Evolutionary conservation across 306 rosid species (phyloP).

Genomic region (Sesbania bispinosa): DNA sequence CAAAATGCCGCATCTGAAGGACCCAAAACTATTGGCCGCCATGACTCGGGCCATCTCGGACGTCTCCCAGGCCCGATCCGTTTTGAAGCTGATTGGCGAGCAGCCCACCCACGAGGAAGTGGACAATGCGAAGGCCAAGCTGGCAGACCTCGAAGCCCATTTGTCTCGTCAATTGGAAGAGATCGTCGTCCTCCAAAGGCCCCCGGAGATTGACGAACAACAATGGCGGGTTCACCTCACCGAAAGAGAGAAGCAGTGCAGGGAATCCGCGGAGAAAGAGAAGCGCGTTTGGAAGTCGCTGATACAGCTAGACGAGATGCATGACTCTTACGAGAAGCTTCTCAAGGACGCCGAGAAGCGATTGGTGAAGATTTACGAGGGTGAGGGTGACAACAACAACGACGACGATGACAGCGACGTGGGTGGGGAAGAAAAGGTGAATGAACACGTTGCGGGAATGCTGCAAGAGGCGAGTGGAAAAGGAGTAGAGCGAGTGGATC

Average conservation of each 20-base stretch:
- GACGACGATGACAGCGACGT: not conserved
- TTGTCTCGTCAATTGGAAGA: conserved; percentile 62
- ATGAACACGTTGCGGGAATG: conserved; percentile 67
- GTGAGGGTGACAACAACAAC: not conserved
- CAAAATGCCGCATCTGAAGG: conserved; percentile 58
- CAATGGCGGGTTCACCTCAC: conserved; percentile 56
- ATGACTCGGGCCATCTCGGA: conserved; percentile 80
- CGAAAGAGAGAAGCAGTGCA: conserved; percentile 45
- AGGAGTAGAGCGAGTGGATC: conserved; percentile 52
- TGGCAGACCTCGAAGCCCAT: conserved; percentile 48
- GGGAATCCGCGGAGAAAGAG: conserved; percentile 57
- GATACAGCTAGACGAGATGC: conserved; percentile 78
- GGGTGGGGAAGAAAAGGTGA: conserved; percentile 32
- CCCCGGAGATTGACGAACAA: conserved; percentile 53
- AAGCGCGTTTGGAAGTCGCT: conserved; percentile 43
- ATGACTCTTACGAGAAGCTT: conserved; percentile 65
- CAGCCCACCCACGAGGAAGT: conserved; percentile 82
- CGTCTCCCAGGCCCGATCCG: conserved; percentile 77
- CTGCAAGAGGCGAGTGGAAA: conserved; percentile 61
- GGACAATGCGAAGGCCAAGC: conserved; percentile 56
- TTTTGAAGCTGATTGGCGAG: conserved; percentile 63
- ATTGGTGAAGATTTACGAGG: conserved; percentile 66
- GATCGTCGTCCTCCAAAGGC: conserved; percentile 56
- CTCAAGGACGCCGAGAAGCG: conserved; percentile 77
- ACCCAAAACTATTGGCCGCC: conserved; percentile 60